phyloP scores from a whole-genome alignment of 2,329 filamentous ascomycete genomes.

The Aspergillus terreus region DNA sequence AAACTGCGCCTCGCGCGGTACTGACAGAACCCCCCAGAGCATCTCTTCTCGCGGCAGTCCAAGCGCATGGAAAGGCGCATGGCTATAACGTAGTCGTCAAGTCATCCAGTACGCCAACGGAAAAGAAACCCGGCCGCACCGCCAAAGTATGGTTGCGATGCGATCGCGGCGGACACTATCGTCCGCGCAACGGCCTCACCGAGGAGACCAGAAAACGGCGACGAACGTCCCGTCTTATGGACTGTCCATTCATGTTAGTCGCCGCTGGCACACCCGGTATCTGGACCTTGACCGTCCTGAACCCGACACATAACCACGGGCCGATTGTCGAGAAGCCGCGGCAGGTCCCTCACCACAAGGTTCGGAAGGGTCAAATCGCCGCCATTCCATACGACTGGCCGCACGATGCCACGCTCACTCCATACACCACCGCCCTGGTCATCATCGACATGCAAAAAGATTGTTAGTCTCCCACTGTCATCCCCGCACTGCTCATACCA shows the following conservation, averaged over 20 bases:
- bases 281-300: slow-evolving; percentile 41
- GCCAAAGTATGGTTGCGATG: slow-evolving; percentile 45
- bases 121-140: slow-evolving; percentile 43
- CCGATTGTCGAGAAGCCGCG: slow-evolving; percentile 40
- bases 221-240: slow-evolving; percentile 42
- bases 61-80: slow-evolving; percentile 40
- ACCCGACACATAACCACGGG: slow-evolving; percentile 42
- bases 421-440: slow-evolving; percentile 44
- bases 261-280: slow-evolving; percentile 42
- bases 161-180: slow-evolving; percentile 44
- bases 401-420: slow-evolving; percentile 42
- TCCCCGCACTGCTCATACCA: background rate
- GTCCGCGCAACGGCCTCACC: slow-evolving; percentile 42
- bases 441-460: slow-evolving; percentile 50
- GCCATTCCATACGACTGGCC: slow-evolving; percentile 46
- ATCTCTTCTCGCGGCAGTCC: slow-evolving; percentile 38
- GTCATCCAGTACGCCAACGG: slow-evolving; percentile 44
- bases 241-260: slow-evolving; percentile 44
- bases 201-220: slow-evolving; percentile 44
- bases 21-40: slow-evolving; percentile 18
- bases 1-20: background rate
- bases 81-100: slow-evolving; percentile 46
- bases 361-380: slow-evolving; percentile 42
- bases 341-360: slow-evolving; percentile 38
- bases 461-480: slow-evolving; percentile 30